Evolutionary conservation across 2,329 filamentous ascomycete species (phyloP).

Genomic region (Balansia obtecta): DNA sequence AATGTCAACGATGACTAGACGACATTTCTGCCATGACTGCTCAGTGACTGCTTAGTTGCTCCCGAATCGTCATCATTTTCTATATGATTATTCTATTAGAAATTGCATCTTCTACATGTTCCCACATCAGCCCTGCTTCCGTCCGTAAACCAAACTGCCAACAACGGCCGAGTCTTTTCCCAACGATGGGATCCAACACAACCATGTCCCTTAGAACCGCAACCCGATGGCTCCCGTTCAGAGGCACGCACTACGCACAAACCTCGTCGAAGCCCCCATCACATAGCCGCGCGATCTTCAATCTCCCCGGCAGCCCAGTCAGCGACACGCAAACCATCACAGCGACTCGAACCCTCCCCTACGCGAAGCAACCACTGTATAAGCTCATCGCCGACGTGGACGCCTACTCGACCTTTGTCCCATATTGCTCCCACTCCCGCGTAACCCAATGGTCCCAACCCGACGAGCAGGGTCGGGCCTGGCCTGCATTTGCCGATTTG

Average conservation of each 20-base stretch:
- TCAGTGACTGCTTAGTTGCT: too few relatives aligned
- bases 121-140: neutral
- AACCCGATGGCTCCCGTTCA: neutral
- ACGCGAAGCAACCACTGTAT: conserved; percentile 61
- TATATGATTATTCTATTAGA: too few relatives aligned
- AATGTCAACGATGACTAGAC: neutral
- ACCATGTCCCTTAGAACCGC: conserved; percentile 2
- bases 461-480: conserved; percentile 35
- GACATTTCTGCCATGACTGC: too few relatives aligned
- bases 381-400: conserved; percentile 78
- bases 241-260: neutral
- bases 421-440: conserved; percentile 67
- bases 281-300: conserved; percentile 10
- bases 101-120: too few relatives aligned
- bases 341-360: conserved; percentile 66
- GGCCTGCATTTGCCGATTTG: conserved; percentile 66
- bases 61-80: too few relatives aligned
- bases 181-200: neutral
- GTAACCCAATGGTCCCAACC: conserved; percentile 63
- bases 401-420: conserved; percentile 77
- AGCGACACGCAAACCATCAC: conserved; percentile 48
- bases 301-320: conserved; percentile 12
- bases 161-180: neutral
- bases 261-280: neutral
- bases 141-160: neutral